Base-by-base conservation (phyloP, 1,284 basidiomycete species). In the Cutaneotrichosporon dermatis region DNA sequence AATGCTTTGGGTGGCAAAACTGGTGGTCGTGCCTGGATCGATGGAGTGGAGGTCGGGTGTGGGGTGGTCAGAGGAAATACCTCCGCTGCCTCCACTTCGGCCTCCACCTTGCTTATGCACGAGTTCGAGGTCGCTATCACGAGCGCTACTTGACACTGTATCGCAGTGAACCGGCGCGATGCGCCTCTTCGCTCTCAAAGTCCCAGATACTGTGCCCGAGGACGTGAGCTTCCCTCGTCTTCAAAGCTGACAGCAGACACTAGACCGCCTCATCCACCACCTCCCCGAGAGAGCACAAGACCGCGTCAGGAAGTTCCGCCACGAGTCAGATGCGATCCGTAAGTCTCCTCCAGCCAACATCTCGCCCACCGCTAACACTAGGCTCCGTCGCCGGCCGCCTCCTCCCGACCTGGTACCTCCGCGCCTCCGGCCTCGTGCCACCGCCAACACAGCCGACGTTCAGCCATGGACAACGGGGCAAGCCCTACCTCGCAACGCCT, bases 321-420 rank as follows among this genome's bases (percentile, higher is more conserved):
- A 72, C 13, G 65, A 59, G 16, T 66, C 59, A 1, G 72, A 73
- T 55, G 61, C 69, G 0, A 57, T 71, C 34, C 61, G 72, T 66
- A 35, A 41, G 66, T 58, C n/a, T 25, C 54, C 59, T 62, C 33
- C 15, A 10, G 11, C 6, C 8, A 45, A 7, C 25, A 25, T 25
- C 2, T 25, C 25, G 25, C 3, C 2, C 25, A 3, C 1, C 40
- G 36, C 41, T 36, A 7, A 35, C 36, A 40, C 57, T 43, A 73
- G 72, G 72, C 4, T 72, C 72, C 1, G 50, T 74, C 0, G 69
- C 70, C 4, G 71, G 71, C 7, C 63, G 69, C 4, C 63, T 75
- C 10, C 61, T 70, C 3, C 68, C 70, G 9, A 70, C 67, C 7
- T 76, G 69, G 67, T 75, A 72, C 51, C 60, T 75, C 33, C 62